Percentiles rank a stretch among this genome's conserved stretches.
phyloP scores from a whole-genome alignment of 768 basidiomycete genomes.

The Tylopilus plumbeoviolaceoides region DNA sequence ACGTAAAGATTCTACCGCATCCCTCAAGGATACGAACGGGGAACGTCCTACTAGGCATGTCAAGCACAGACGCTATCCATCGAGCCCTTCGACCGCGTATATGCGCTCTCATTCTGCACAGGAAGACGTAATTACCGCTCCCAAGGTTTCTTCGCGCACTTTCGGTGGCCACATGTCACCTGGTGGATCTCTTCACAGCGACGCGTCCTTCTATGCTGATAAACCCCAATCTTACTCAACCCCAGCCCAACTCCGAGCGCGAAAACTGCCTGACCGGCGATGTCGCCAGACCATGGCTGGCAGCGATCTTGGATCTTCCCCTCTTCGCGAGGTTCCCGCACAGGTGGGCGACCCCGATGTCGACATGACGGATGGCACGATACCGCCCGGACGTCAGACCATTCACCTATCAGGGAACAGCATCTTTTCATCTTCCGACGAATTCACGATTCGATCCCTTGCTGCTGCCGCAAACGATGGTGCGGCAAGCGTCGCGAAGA shows the following conservation, averaged over 20 bases:
- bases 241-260: conserved; percentile 12
- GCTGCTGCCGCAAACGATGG: neutral
- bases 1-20: conserved; percentile 15
- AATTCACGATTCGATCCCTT: conserved; percentile 20
- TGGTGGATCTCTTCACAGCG: conserved; percentile 1
- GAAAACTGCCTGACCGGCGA: neutral
- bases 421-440: conserved; percentile 28
- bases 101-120: conserved; percentile 21
- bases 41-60: conserved; percentile 9
- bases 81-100: conserved; percentile 24
- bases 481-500: neutral
- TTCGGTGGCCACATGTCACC: neutral
- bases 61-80: conserved; percentile 18
- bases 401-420: conserved; percentile 25
- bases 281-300: neutral
- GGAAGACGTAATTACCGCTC: conserved; percentile 14
- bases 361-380: conserved; percentile 20
- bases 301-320: neutral
- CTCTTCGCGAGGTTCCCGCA: neutral
- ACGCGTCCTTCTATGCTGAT: conserved; percentile 17
- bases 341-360: conserved; percentile 3
- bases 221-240: conserved; percentile 27
- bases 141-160: conserved; percentile 4
- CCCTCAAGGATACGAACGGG: conserved; percentile 14
- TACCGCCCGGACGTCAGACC: conserved; percentile 3